A percentile compares a stretch with the other conserved stretches of the same genome.
Conservation (phyloP, 2,329 filamentous ascomycete genomes). For the Nemania bipapillata region DNA sequence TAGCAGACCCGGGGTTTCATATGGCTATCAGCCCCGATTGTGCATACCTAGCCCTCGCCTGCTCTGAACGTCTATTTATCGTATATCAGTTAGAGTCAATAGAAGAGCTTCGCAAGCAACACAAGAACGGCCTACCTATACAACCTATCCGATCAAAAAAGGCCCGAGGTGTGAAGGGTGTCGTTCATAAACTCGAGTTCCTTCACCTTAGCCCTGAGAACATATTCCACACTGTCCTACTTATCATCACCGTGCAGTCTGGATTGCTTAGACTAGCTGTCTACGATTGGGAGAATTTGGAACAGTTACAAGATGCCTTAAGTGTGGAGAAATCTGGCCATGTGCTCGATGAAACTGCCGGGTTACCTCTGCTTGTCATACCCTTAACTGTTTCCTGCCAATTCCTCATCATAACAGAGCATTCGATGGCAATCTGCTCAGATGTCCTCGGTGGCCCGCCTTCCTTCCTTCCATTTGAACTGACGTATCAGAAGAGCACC, state of each 20-base stretch:
- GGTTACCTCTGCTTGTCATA: constrained; percentile 75
- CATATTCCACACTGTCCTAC: constrained; percentile 76
- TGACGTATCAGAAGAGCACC: constrained; percentile 56
- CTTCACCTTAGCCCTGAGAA: constrained; percentile 76
- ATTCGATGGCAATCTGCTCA: constrained; percentile 66
- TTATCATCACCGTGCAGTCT: constrained; percentile 68
- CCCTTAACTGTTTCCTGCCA: constrained; percentile 76
- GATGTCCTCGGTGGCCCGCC: constrained; percentile 65
- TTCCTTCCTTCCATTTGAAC: constrained; percentile 59
- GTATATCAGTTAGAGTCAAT: constrained; percentile 75
- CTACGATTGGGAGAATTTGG: constrained; percentile 70
- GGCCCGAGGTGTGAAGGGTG: constrained; percentile 68
- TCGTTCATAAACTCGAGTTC: constrained; percentile 89
- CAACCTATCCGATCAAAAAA: constrained; percentile 66
- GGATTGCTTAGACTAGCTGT: constrained; percentile 64
- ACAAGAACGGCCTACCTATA: constrained; percentile 58
- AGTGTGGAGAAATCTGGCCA: constrained; percentile 62
- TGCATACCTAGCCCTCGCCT: constrained; percentile 74
- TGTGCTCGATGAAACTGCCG: constrained; percentile 61
- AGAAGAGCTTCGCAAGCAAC: constrained; percentile 62
- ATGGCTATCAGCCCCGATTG: constrained; percentile 83
- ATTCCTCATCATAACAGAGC: constrained; percentile 74
- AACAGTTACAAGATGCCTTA: constrained; percentile 60
- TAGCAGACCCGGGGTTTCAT: constrained; percentile 69
- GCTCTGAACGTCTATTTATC: constrained; percentile 75